Conservation (phyloP, 1,284 basidiomycete genomes). For the Gymnopus androsaceus region DNA sequence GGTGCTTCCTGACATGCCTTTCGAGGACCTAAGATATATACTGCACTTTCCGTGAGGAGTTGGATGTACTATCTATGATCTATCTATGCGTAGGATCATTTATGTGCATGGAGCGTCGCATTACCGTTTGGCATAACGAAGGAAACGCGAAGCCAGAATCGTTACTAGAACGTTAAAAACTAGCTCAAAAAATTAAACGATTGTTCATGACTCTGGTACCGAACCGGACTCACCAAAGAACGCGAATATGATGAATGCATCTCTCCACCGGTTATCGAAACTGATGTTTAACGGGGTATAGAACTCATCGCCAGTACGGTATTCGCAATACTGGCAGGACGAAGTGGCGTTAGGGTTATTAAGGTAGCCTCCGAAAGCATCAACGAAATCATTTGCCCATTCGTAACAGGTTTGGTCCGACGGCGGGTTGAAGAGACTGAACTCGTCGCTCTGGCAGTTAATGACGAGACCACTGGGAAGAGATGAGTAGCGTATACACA, state of each 20-base stretch:
- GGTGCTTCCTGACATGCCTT: too few relatives aligned
- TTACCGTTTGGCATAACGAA: slow-evolving; percentile 69
- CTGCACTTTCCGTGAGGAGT: too few relatives aligned
- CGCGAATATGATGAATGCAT: slow-evolving; percentile 70
- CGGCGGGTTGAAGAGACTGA: slow-evolving; percentile 70
- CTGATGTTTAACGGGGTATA: slow-evolving; percentile 69
- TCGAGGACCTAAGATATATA: too few relatives aligned
- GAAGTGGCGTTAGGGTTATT: slow-evolving; percentile 66
- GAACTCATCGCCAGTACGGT: slow-evolving; percentile 71
- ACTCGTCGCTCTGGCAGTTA: slow-evolving; percentile 68
- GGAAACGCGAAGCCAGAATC: slow-evolving; percentile 73
- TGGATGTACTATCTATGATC: too few relatives aligned
- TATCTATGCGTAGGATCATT: too few relatives aligned
- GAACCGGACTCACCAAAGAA: slow-evolving; percentile 56
- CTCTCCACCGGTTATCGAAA: slow-evolving; percentile 70
- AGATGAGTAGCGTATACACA: slow-evolving; percentile 17
- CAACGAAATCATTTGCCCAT: slow-evolving; percentile 73
- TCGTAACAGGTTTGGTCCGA: slow-evolving; percentile 70
- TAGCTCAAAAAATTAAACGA: slow-evolving; percentile 21
- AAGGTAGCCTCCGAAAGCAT: slow-evolving; percentile 74
- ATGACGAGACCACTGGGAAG: slow-evolving; percentile 61
- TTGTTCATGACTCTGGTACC: neutral
- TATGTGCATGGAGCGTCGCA: too few relatives aligned
- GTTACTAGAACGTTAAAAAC: slow-evolving; percentile 77
- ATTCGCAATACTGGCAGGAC: slow-evolving; percentile 77